Conservation (phyloP, 2,329 filamentous ascomycete genomes). For the Chalara sp. region DNA sequence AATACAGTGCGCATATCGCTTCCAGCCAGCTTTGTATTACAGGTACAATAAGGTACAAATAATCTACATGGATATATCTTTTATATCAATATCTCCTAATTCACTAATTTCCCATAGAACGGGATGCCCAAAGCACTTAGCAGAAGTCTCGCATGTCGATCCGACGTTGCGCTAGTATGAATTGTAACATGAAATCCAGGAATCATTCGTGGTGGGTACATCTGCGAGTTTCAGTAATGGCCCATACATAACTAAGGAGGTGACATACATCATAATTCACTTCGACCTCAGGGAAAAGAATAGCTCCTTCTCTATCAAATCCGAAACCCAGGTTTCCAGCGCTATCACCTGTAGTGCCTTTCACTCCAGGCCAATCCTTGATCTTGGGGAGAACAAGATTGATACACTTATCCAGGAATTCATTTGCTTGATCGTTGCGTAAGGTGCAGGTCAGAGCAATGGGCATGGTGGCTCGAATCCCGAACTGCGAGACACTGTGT, state of each 20-base stretch:
- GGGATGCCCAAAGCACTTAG: constrained; percentile 23
- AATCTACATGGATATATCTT: background rate
- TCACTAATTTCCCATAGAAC: constrained; percentile 23
- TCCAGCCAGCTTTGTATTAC: too few relatives aligned
- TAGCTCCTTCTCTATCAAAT: constrained; percentile 66
- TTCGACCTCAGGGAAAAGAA: constrained; percentile 88
- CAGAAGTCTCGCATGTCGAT: constrained; percentile 23
- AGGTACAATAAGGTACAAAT: background rate
- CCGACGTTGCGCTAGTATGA: constrained; percentile 24
- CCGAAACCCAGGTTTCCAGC: constrained; percentile 85
- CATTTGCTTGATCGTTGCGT: constrained; percentile 72
- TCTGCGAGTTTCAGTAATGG: constrained; percentile 30
- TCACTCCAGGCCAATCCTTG: constrained; percentile 89
- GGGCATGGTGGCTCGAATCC: constrained; percentile 62
- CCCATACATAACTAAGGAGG: background rate
- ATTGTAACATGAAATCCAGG: constrained; percentile 29
- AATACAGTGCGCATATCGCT: too few relatives aligned
- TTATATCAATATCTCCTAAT: constrained; percentile 10
- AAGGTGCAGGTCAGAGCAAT: constrained; percentile 73
- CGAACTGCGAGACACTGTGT: constrained; percentile 68
- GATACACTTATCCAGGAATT: constrained; percentile 85
- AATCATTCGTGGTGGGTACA: constrained; percentile 46
- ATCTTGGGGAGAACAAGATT: constrained; percentile 89
- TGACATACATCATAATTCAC: constrained; percentile 83
- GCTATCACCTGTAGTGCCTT: constrained; percentile 62